phyloP scores from a whole-genome alignment of 495 filamentous ascomycete species.

The Collariella sp. region DNA sequence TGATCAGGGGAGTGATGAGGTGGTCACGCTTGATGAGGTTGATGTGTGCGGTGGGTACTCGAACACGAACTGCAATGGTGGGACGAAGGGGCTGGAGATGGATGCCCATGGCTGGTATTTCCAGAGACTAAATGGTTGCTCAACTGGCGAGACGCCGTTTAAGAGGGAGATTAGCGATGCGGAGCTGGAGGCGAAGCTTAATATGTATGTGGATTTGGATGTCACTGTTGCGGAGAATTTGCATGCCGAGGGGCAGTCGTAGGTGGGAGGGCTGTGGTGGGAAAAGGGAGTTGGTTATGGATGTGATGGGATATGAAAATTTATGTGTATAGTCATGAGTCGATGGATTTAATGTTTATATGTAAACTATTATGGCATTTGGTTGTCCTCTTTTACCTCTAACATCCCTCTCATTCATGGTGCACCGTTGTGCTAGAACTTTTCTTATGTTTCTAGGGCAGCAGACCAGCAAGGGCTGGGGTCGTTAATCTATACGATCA shows the following conservation, averaged over 20 bases:
- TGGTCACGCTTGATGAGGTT: slow-evolving; percentile 25
- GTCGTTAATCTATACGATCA: too few species aligned
- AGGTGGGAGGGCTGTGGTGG: too few species aligned
- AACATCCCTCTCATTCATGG: too few species aligned
- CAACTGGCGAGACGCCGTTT: slow-evolving; percentile 12
- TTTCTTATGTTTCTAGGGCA: too few species aligned
- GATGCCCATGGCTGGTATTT: slow-evolving; percentile 34
- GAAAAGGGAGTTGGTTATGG: too few species aligned
- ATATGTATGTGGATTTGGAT: slow-evolving; percentile 25
- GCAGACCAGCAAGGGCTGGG: too few species aligned
- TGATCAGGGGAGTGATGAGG: slow-evolving; percentile 11
- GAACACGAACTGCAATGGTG: slow-evolving; percentile 36
- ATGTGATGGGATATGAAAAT: not conserved
- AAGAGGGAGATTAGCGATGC: slow-evolving; percentile 22
- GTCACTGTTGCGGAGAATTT: slow-evolving; percentile 6
- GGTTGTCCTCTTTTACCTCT: too few species aligned
- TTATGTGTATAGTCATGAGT: too few species aligned
- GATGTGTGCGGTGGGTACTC: slow-evolving; percentile 31
- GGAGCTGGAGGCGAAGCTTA: slow-evolving; percentile 25
- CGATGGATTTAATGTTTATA: too few species aligned
- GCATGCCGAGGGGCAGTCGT: not conserved
- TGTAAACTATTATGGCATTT: too few species aligned
- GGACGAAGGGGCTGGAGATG: slow-evolving; percentile 24
- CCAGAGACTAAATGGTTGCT: slow-evolving; percentile 26
- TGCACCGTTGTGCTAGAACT: too few species aligned